Evolutionary conservation across 1,139 yeast species (phyloP), one percentile per base, ranked within the genome.

Genomic region (Debaryomycetaceae sp.): DNA sequence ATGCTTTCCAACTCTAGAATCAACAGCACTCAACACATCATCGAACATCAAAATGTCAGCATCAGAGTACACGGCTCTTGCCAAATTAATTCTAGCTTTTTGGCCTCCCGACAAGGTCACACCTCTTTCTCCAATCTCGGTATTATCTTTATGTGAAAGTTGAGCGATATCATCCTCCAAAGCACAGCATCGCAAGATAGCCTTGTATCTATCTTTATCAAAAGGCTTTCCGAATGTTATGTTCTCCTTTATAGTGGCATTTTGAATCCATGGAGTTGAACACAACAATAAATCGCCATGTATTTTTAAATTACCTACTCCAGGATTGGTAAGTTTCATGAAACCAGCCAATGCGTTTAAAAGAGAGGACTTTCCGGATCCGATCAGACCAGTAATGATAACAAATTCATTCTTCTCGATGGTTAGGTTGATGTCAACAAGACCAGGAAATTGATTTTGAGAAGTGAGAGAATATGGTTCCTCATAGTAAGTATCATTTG

Each of bases 81-180:
- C 76, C 51, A 70, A 63, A 48, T 67, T 68, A 39, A 70, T 66
- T 53, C 76, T 59, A 11, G 76, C 75, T 49, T 68, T 69, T 56
- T 70, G 76, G 34, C 76, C 76, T 35, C 76, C 76, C 39, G 73
- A 67, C 42, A 70, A 60, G 1, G 72, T 70, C 36, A 70, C 60
- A 50, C 76, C 76, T 50, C 75, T 60, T 56, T 70, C 76, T 45
- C 76, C 75, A 43, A 70, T 67, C 53, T 70, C 75, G 24, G 75
- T 70, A 37, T 57, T 47, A 50, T 70, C 76, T 39, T 65, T 64
- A 27, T 71, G 69, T 1, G 71, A 70, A 34, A 70, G 61, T 17
- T 50, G 44, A 4, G 50, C 51, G 46, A 70, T 54, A 55, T 70
- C 78, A 24, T 70, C 75, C 42, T 65, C 67, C 45, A 72, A 64